Conservation (phyloP, 1,139 yeast genomes). For the Kodamaea fungicola region DNA sequence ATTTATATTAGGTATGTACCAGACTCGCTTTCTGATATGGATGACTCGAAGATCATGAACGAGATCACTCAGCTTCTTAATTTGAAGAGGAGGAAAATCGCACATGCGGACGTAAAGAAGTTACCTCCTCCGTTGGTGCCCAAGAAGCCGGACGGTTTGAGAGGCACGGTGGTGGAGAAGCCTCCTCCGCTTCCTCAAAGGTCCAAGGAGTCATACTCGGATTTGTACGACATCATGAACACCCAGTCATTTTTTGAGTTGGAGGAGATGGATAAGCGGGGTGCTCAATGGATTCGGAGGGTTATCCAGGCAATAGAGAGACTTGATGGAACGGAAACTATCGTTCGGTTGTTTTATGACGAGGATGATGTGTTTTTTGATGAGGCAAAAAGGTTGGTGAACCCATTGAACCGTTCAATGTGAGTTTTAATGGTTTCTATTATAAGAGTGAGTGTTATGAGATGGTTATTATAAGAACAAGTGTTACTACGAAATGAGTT, state of each 20-base stretch:
- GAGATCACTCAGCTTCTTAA: conserved; percentile 27
- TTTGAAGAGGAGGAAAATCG: conserved; percentile 13
- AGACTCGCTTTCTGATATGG: conserved; percentile 56
- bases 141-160: conserved; percentile 32
- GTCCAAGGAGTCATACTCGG: conserved; percentile 2
- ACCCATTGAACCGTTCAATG: too few species aligned
- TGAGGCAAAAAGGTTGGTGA: not conserved
- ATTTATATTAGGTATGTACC: conserved; percentile 82
- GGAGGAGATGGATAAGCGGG: conserved; percentile 43
- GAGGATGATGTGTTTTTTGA: conserved; percentile 32
- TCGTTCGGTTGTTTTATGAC: conserved; percentile 36
- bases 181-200: not conserved
- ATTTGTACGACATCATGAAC: conserved; percentile 18
- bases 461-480: too few species aligned
- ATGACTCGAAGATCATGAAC: conserved; percentile 37
- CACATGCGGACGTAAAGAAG: conserved; percentile 22
- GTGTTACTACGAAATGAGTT: too few species aligned
- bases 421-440: too few species aligned
- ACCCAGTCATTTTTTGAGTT: conserved; percentile 30
- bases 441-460: too few species aligned
- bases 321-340: conserved; percentile 38
- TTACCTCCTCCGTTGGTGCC: conserved; percentile 37
- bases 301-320: conserved; percentile 33
- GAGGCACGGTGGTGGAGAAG: conserved; percentile 17
- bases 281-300: conserved; percentile 49